Percentiles rank a stretch among this genome's conserved stretches.
These are phyloP conservation scores for Allantophomopsis cytisporea DNA, from an alignment of 2,329 filamentous ascomycete species.

Conservation along the genomic window DNA sequence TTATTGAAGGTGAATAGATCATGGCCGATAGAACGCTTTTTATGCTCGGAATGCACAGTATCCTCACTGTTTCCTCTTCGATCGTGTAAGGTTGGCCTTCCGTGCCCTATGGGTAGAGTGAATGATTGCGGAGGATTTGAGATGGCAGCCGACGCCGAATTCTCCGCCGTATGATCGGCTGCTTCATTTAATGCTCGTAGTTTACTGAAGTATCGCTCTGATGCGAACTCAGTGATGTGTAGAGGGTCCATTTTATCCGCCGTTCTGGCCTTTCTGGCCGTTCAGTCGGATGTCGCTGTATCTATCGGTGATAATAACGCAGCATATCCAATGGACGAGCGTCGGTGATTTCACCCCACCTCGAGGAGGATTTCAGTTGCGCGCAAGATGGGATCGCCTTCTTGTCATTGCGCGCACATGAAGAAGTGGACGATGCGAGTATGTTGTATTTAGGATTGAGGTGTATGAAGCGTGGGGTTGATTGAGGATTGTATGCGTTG, in stretches of 20 bases:
- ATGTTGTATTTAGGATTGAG: background rate
- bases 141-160: constrained; percentile 1
- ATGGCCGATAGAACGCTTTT: constrained; percentile 18
- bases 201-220: constrained; percentile 50
- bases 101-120: constrained; percentile 14
- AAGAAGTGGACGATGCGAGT: background rate
- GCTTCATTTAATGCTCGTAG: constrained; percentile 37
- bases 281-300: constrained; percentile 7
- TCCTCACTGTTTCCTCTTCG: constrained; percentile 2
- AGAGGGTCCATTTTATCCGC: constrained; percentile 39
- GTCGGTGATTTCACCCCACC: too few relatives aligned
- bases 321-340: too few relatives aligned
- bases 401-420: too few relatives aligned
- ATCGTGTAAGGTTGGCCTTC: constrained; percentile 7
- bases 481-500: background rate
- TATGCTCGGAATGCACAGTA: constrained; percentile 13
- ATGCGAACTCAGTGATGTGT: constrained; percentile 54
- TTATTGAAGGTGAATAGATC: constrained; percentile 15
- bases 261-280: constrained; percentile 15
- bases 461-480: background rate
- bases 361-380: too few relatives aligned
- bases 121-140: constrained; percentile 9
- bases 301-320: too few relatives aligned
- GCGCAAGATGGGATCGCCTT: too few relatives aligned
- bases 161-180: constrained; percentile 22